phyloP scores from a whole-genome alignment of 768 basidiomycete genomes.

The Lactifluus echinatus region DNA sequence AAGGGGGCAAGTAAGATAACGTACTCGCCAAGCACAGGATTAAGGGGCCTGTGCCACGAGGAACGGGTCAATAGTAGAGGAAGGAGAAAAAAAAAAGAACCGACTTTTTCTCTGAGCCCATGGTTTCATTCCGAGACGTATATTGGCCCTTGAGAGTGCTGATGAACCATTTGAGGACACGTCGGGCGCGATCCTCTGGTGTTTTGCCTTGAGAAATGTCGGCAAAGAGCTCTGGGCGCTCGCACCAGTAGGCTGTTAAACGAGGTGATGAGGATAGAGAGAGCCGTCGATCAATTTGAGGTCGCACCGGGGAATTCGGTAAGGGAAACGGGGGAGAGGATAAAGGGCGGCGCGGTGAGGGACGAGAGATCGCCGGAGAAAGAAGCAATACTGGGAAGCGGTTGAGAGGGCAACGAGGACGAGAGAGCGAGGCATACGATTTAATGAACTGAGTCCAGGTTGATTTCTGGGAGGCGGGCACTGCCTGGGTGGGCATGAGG shows the following conservation, averaged over 20 bases:
- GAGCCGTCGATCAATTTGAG: background rate
- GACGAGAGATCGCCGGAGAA: slow-evolving; percentile 84
- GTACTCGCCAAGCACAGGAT: slow-evolving; percentile 90
- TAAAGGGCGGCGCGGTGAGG: slow-evolving; percentile 83
- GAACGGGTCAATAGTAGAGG: background rate
- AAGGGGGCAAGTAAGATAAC: slow-evolving; percentile 26
- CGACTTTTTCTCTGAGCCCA: slow-evolving; percentile 97
- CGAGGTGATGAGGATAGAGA: slow-evolving; percentile 3
- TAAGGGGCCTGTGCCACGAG: slow-evolving; percentile 61
- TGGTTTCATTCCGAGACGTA: slow-evolving; percentile 87
- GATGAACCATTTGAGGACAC: slow-evolving; percentile 95
- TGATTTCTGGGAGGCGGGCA: slow-evolving; percentile 74
- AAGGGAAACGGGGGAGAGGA: slow-evolving; percentile 82
- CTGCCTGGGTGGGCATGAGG: slow-evolving; percentile 42
- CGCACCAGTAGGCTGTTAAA: slow-evolving; percentile 85
- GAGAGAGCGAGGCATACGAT: slow-evolving; percentile 44
- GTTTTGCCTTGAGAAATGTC: slow-evolving; percentile 71
- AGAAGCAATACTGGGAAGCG: slow-evolving; percentile 55
- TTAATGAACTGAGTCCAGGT: slow-evolving; percentile 91
- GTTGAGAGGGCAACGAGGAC: slow-evolving; percentile 12
- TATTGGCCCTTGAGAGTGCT: slow-evolving; percentile 94
- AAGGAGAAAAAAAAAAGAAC: slow-evolving; percentile 22
- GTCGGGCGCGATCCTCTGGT: slow-evolving; percentile 63
- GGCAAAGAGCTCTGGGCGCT: slow-evolving; percentile 84
- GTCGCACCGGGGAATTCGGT: slow-evolving; percentile 85